Evolutionary conservation across 495 filamentous ascomycete species (phyloP), one percentile per base, ranked within the genome.

Genomic region (Bacidia gigantensis): DNA sequence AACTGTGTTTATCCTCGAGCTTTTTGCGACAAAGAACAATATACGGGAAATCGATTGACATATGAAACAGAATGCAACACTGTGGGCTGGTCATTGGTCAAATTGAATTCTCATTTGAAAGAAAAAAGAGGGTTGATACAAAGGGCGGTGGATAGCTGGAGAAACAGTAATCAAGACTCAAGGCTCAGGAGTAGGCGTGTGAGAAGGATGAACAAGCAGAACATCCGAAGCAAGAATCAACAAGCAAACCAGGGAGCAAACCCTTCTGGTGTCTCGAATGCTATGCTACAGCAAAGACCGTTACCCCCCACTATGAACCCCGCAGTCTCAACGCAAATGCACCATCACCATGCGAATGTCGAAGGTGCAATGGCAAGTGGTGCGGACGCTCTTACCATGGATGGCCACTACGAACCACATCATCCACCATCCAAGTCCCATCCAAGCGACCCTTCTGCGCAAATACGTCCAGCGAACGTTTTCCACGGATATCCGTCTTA

Each of bases 11-110:
- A 98, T 60, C 92, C 92, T 0, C 75, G 93, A 44, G 92, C 92
- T 7, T 96, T 90, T 71, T 94, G 89, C 70, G 75, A 75, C 63
- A 98, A 98, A 64, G 89, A 96, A 35, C 84, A 94, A 60, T 98
- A 98, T 69, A 81, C 85, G 42, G 92, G 92, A 11, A 98, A 98
- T 65, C 82, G 92, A 12, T 70, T 97, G 50, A 82, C 88, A 43
- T 98, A 98, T 65, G 92, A 98, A 71, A 96, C 88, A 7, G 93
- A 97, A 67, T 98, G 93, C 74, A 98, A 98, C 67, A 87, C 88
- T 0, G 90, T 98, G 11, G 92, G 92, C 17, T 98, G 92, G 92
- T 92, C 89, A 21, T 67, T 98, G 55, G 93, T 93, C 2, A 82
- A 95, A 57, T 72, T 97, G 39, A 98, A 98, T 64, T 83, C 88